Base-by-base conservation (phyloP, 2,329 filamentous ascomycete species). In the Neodidymelliopsis sp. region DNA sequence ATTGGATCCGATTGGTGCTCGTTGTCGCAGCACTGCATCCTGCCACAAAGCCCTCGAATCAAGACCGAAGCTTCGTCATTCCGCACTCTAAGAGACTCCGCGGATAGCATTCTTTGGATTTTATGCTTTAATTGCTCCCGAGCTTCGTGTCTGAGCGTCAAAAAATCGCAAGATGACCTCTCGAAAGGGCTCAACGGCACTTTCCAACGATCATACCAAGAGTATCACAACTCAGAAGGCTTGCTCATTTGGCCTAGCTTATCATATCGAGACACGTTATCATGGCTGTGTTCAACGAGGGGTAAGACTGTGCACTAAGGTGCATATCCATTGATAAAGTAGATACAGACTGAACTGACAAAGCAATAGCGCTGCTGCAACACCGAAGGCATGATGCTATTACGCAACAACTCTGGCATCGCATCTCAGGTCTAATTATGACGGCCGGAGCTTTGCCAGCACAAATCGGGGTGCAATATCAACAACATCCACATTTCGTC, bases 291-390 rank as follows among this genome's bases (percentile, higher is more conserved):
- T 35, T 44, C 35, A 22, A 34, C 39, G 49, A 39, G 49, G 38
- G 37, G 49, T 52, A 38, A 38, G 29, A 39, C 1, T 15, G 28
- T 25, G 34, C 37, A 46, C n/a, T 35, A 33, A 52, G 18, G 37
- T 23, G 43, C 38, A 25, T 39, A 28, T 33, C 35, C 37, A 41
- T 40, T 11, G 24, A 20, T 23, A 25, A 40, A 24, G 33, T 22
- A 7, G 10, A 10, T 30, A 24, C 25, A 36, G n/a, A 30, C 20
- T 30, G 25, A 15, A 40, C 36, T 39, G 35, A 36, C 35, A 33
- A 25, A 13, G 29, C 24, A 30, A 33, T 31, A 45, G 19, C 20
- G 40, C 28, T 28, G 16, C 30, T 18, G 16, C 35, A 19, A 20
- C 6, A 16, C 25, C 2, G 15, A 11, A 4, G 18, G 12, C 20